Percentiles rank a stretch among this genome's conserved stretches.
These are phyloP conservation scores for Epichloe sp. DNA, from an alignment of 2,329 filamentous ascomycete species.

Conservation along the genomic window DNA sequence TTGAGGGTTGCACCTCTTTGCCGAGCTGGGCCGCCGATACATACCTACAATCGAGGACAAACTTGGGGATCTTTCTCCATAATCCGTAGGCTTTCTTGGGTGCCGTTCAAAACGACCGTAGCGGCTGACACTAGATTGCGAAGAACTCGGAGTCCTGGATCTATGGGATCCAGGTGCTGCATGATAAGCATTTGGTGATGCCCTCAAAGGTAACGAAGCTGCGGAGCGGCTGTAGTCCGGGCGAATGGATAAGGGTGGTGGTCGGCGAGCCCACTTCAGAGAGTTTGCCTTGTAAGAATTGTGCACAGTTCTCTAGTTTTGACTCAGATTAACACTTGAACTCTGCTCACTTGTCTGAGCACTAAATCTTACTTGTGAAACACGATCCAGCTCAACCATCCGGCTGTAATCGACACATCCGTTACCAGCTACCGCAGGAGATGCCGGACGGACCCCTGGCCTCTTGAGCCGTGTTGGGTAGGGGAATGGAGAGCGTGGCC, in stretches of 20 bases:
- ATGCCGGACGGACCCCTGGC: constrained; percentile 35
- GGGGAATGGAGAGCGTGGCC: constrained; percentile 45
- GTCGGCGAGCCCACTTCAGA: constrained; percentile 21
- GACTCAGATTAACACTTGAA: constrained; percentile 6
- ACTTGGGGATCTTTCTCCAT: constrained; percentile 31
- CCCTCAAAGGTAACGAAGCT: constrained; percentile 22
- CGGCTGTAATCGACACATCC: constrained; percentile 35
- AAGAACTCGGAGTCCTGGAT: constrained; percentile 25
- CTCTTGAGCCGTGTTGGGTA: constrained; percentile 45
- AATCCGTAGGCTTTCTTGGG: constrained; percentile 23
- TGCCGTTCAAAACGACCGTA: constrained; percentile 16
- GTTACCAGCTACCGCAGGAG: constrained; percentile 34
- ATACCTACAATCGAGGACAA: constrained; percentile 37
- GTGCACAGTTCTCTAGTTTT: constrained; percentile 30
- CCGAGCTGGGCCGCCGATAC: constrained; percentile 22
- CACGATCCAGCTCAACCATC: constrained; percentile 36
- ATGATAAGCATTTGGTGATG: constrained; percentile 15
- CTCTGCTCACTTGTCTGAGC: not conserved
- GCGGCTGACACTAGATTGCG: constrained; percentile 14
- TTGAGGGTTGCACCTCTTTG: constrained; percentile 15
- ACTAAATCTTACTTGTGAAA: constrained; percentile 27
- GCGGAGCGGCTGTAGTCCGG: constrained; percentile 28
- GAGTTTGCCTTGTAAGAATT: constrained; percentile 27
- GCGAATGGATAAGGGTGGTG: constrained; percentile 26
- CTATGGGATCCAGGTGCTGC: constrained; percentile 11